A percentile compares a stretch with the other conserved stretches of the same genome.
Evolutionary conservation across 2,329 filamentous ascomycete genomes (phyloP).

Genomic region (Aspergillus sp.): DNA sequence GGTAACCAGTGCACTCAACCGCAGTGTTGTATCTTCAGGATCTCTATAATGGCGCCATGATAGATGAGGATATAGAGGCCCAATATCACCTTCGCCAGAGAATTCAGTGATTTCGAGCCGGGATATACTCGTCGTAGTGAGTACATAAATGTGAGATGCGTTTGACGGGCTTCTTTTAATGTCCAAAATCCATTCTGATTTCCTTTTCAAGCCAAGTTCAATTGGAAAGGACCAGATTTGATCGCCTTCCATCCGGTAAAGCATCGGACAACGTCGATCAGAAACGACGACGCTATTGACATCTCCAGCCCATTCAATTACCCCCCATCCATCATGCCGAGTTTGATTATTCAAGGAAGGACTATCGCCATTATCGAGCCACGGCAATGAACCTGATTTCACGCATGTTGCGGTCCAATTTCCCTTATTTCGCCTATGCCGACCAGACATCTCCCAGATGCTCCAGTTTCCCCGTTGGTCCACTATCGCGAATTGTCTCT

Average conservation of each 20-base stretch:
- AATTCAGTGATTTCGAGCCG: conserved; percentile 35
- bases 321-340: conserved; percentile 39
- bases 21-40: conserved; percentile 47
- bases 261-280: conserved; percentile 38
- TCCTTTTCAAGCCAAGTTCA: conserved; percentile 29
- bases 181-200: conserved; percentile 51
- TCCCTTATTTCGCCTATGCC: conserved; percentile 20
- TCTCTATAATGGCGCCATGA: conserved; percentile 51
- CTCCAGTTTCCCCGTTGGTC: conserved; percentile 51
- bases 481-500: conserved; percentile 50
- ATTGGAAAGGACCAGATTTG: conserved; percentile 22
- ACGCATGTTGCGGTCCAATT: conserved; percentile 23
- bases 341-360: conserved; percentile 8
- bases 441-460: conserved; percentile 40
- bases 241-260: conserved; percentile 27
- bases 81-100: conserved; percentile 10
- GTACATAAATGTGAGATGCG: conserved; percentile 42
- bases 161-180: conserved; percentile 39
- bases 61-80: conserved; percentile 32
- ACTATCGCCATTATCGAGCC: conserved; percentile 10
- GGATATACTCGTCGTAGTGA: conserved; percentile 48
- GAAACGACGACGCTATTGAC: conserved; percentile 44
- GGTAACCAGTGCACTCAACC: conserved; percentile 27
- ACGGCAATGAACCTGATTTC: conserved; percentile 26
- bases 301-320: conserved; percentile 34